These are phyloP conservation scores for Orychophragmus violaceus DNA, from an alignment of 345 rosid genomes.

Conservation along the genomic window DNA sequence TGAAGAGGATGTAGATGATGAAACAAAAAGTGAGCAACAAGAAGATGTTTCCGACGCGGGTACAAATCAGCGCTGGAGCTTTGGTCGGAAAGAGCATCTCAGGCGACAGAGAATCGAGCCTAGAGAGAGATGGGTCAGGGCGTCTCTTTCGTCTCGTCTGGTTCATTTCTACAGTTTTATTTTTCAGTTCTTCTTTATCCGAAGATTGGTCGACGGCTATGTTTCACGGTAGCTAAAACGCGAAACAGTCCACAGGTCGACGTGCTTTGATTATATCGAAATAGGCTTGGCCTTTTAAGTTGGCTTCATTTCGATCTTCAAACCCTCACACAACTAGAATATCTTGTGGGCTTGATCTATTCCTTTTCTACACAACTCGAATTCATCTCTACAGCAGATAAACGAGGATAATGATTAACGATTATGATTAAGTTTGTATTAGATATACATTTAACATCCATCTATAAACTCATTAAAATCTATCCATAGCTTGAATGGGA, in stretches of 20 bases:
- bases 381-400: neutral
- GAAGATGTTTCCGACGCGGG: slow-evolving; percentile 49
- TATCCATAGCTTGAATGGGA: too few species aligned
- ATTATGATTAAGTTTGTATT: too few species aligned
- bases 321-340: neutral
- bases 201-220: neutral
- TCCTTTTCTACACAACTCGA: neutral
- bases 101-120: slow-evolving; percentile 12
- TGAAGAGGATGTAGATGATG: slow-evolving; percentile 45
- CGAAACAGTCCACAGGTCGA: too few species aligned
- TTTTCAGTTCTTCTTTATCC: neutral
- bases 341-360: neutral
- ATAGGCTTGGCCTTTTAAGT: neutral
- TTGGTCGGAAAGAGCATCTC: slow-evolving; percentile 34
- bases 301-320: neutral
- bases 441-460: too few species aligned
- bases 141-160: slow-evolving; percentile 32
- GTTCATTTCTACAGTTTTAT: neutral
- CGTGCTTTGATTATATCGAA: neutral
- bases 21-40: slow-evolving; percentile 37
- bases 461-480: too few species aligned
- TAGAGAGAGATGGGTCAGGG: slow-evolving; percentile 14
- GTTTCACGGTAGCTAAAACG: neutral
- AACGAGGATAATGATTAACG: too few species aligned
- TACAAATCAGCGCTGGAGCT: slow-evolving; percentile 28